Base-by-base conservation (phyloP, 2,329 filamentous ascomycete genomes). In the Diaporthe caulivora region DNA sequence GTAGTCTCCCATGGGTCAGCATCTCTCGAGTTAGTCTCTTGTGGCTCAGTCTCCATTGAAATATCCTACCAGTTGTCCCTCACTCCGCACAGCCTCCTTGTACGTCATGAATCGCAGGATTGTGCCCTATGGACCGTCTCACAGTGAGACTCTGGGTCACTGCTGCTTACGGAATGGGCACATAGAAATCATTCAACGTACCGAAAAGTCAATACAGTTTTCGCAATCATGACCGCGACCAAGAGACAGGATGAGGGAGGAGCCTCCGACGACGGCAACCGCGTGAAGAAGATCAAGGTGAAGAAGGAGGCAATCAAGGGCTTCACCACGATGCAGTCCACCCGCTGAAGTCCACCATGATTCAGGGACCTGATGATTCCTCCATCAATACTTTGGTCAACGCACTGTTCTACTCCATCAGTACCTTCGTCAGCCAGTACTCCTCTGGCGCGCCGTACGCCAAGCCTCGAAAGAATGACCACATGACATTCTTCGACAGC, bases 301-400 rank as follows among this genome's bases (percentile, higher is more conserved):
- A 17, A 44, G 37, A 40, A 0, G 15, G 44, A 3, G 37, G 29
- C n/a, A 15, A 15, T 2, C 13, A n/a, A 2, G 34, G n/a, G 9
- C 2, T 24, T 8, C 1, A 15, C n/a, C n/a, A n/a, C n/a, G n/a
- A n/a, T n/a, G n/a, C n/a, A n/a, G n/a, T n/a, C n/a, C n/a, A n/a
- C n/a, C n/a, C n/a, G n/a, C n/a, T n/a, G n/a, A n/a, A n/a, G n/a
- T n/a, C n/a, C n/a, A n/a, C n/a, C n/a, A 44, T 6, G 37, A n/a
- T 60, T 7, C 34, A 62, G 2, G 57, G 57, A 0, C 57, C 37
- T 3, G 57, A 62, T 40, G 57, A 62, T 18, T 3, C 3, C 9
- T 29, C 18, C 37, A 44, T 62, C 17, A 2, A 0, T 0, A 0
- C 0, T 10, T 18, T 62, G 8, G 29, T 44, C 11, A 8, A 0